Percentiles rank a stretch among this genome's conserved stretches.
phyloP scores from a whole-genome alignment of 306 rosid genomes.

The Cucurbita argyrosperma region DNA sequence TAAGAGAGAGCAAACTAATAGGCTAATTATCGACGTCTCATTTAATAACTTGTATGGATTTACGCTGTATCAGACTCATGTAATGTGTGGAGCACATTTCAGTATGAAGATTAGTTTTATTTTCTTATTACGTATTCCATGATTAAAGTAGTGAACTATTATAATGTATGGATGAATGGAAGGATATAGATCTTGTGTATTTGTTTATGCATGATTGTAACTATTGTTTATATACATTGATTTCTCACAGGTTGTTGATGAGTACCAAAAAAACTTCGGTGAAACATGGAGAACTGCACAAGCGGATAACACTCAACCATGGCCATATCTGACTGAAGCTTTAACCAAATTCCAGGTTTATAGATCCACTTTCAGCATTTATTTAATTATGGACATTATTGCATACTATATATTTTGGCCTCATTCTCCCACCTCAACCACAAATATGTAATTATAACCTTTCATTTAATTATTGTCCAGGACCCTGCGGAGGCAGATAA shows the following conservation, averaged over 20 bases:
- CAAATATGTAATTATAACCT: neutral
- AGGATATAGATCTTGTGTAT: neutral
- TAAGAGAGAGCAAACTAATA: neutral
- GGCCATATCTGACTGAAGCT: slow-evolving; percentile 88
- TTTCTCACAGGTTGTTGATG: slow-evolving; percentile 59
- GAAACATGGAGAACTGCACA: slow-evolving; percentile 66
- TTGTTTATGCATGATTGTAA: neutral
- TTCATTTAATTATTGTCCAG: slow-evolving; percentile 25
- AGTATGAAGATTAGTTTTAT: neutral
- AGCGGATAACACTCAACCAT: slow-evolving; percentile 46
- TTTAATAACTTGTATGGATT: neutral
- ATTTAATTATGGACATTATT: neutral
- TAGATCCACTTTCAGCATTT: neutral
- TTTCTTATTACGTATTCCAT: neutral
- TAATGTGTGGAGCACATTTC: neutral
- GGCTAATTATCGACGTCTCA: neutral
- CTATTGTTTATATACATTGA: neutral
- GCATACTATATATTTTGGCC: neutral
- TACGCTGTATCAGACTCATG: neutral
- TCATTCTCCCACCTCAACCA: neutral
- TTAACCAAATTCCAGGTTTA: slow-evolving; percentile 65
- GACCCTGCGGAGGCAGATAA: slow-evolving; percentile 98
- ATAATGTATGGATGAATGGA: neutral
- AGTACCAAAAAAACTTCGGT: slow-evolving; percentile 66
- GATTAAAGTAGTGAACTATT: neutral